phyloP scores from a whole-genome alignment of 805 yeast species.

The Pichia kluyveri region DNA sequence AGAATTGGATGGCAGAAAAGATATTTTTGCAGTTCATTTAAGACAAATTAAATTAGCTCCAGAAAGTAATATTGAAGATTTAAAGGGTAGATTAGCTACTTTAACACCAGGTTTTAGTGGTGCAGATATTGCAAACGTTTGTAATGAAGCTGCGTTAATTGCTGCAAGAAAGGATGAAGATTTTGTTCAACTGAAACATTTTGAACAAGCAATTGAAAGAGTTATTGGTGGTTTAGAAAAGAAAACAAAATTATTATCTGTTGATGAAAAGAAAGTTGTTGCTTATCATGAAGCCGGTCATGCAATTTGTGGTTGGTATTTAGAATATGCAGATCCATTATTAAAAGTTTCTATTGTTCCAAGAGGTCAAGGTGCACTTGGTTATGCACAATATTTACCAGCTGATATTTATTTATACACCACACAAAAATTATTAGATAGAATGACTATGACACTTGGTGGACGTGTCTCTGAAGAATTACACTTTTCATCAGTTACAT shows the following conservation, averaged over 20 bases:
- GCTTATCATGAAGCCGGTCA: conserved; percentile 97
- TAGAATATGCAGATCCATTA: conserved; percentile 81
- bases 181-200: conserved; percentile 58
- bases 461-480: conserved; percentile 90
- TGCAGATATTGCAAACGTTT: conserved; percentile 91
- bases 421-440: conserved; percentile 65
- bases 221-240: conserved; percentile 92
- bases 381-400: conserved; percentile 93
- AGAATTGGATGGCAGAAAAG: conserved; percentile 82
- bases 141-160: conserved; percentile 89
- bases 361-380: conserved; percentile 88
- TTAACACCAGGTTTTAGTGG: conserved; percentile 94
- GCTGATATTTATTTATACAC: conserved; percentile 77
- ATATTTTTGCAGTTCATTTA: conserved; percentile 76
- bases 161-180: conserved; percentile 75
- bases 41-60: conserved; percentile 42
- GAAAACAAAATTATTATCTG: conserved; percentile 68
- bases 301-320: conserved; percentile 92
- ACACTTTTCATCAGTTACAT: conserved; percentile 78
- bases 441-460: conserved; percentile 92
- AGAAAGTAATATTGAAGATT: conserved; percentile 41
- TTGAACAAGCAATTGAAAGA: conserved; percentile 88
- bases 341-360: conserved; percentile 92
- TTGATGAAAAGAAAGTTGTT: conserved; percentile 74
- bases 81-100: conserved; percentile 81